phyloP scores from a whole-genome alignment of 2,329 filamentous ascomycete genomes.

The Epichloe amarillans region DNA sequence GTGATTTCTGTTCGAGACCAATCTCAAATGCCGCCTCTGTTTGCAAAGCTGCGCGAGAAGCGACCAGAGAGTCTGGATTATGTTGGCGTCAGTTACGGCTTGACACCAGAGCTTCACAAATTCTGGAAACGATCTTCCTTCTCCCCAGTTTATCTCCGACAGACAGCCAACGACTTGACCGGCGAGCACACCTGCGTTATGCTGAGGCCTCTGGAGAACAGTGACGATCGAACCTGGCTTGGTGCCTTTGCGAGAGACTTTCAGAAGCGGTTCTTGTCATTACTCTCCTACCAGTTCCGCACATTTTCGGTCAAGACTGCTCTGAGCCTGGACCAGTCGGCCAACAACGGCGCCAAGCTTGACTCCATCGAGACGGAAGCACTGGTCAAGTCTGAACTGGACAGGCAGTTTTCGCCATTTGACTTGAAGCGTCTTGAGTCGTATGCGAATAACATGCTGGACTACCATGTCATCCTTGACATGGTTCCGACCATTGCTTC shows the following conservation, averaged over 20 bases:
- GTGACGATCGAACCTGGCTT: conserved; percentile 68
- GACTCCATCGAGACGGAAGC: conserved; percentile 37
- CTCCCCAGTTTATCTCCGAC: conserved; percentile 80
- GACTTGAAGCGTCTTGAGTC: conserved; percentile 91
- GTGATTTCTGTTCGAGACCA: conserved; percentile 85
- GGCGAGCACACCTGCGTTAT: conserved; percentile 98
- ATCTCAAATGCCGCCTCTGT: conserved; percentile 82
- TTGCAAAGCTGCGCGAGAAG: conserved; percentile 75
- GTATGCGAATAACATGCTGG: conserved; percentile 92
- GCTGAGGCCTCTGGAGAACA: conserved; percentile 63
- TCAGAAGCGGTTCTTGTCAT: conserved; percentile 79
- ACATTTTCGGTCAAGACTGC: conserved; percentile 66
- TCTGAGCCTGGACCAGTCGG: conserved; percentile 78
- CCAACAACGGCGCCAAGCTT: conserved; percentile 56
- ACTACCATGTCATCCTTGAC: conserved; percentile 95
- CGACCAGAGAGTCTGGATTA: conserved; percentile 76
- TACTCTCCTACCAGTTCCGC: conserved; percentile 88
- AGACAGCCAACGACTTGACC: conserved; percentile 91
- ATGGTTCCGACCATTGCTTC: conserved; percentile 71
- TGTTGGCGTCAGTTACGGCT: conserved; percentile 85
- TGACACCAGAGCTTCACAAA: conserved; percentile 77
- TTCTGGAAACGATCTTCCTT: conserved; percentile 93
- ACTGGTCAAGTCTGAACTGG: conserved; percentile 63
- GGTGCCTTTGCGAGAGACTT: conserved; percentile 87
- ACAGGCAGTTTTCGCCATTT: conserved; percentile 70